phyloP scores from a whole-genome alignment of 2,329 filamentous ascomycete genomes.

The Colletotrichum agaves region DNA sequence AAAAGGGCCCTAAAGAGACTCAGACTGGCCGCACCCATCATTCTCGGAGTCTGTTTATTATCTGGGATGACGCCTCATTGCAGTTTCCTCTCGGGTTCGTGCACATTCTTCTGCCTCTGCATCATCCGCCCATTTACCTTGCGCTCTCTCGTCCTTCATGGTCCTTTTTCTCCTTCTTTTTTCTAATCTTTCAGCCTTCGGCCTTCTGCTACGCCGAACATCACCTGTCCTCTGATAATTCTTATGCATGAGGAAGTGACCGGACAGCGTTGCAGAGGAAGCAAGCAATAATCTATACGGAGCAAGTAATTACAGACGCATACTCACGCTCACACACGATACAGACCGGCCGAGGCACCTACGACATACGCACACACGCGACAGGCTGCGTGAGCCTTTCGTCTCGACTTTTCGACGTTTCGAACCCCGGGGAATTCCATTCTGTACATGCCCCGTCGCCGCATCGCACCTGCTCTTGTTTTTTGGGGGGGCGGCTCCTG shows the following conservation, averaged over 20 bases:
- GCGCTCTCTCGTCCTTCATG: not conserved
- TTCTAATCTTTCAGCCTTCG: not conserved
- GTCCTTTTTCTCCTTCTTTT: not conserved
- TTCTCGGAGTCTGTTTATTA: slow-evolving; percentile 24
- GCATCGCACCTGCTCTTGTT: slow-evolving; percentile 12
- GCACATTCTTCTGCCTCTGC: not conserved
- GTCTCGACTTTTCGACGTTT: slow-evolving; percentile 35
- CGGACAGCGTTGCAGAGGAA: slow-evolving; percentile 2
- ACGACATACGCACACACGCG: slow-evolving; percentile 19
- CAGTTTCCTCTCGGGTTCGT: slow-evolving; percentile 2
- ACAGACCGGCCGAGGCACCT: slow-evolving; percentile 25
- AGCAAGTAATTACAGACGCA: slow-evolving; percentile 14
- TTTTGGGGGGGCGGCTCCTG: not conserved
- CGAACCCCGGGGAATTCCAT: slow-evolving; percentile 17
- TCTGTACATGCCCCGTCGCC: slow-evolving; percentile 20
- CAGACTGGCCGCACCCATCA: slow-evolving; percentile 15
- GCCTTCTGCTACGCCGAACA: slow-evolving; percentile 2
- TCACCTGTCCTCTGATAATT: not conserved
- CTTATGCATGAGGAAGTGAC: slow-evolving; percentile 4
- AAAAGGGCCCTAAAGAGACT: slow-evolving; percentile 16
- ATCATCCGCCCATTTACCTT: slow-evolving; percentile 2
- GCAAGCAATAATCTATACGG: not conserved
- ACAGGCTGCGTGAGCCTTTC: slow-evolving; percentile 25
- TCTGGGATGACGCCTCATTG: slow-evolving; percentile 18
- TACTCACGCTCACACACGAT: not conserved